Conservation (phyloP, 495 filamentous ascomycete species). For the Aspergillus funiculosus region DNA sequence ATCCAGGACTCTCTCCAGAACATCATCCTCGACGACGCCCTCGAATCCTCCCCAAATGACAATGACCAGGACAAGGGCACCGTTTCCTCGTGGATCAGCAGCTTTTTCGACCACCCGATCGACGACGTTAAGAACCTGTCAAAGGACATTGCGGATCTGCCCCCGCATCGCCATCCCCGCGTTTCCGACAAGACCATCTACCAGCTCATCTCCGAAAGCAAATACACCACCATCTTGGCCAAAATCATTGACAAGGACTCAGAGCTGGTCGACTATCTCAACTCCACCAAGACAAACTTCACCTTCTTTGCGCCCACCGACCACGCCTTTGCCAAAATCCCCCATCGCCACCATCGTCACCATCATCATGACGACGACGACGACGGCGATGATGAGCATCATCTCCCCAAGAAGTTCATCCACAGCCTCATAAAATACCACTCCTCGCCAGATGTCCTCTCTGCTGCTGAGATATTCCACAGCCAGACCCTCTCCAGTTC, state of each 20-base stretch:
- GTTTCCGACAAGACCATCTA: slow-evolving; percentile 66
- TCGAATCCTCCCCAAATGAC: slow-evolving; percentile 4
- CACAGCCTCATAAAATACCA: slow-evolving; percentile 66
- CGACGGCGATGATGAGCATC: slow-evolving; percentile 21
- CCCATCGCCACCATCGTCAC: slow-evolving; percentile 16
- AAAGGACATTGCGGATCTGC: neutral
- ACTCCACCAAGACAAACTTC: slow-evolving; percentile 61
- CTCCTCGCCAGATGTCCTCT: slow-evolving; percentile 56
- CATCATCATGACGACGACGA: neutral
- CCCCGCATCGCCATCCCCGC: slow-evolving; percentile 15
- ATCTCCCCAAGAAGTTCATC: slow-evolving; percentile 56
- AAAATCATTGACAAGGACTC: slow-evolving; percentile 63
- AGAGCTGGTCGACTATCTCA: slow-evolving; percentile 64
- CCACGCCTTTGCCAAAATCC: slow-evolving; percentile 64
- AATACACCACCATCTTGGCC: slow-evolving; percentile 69
- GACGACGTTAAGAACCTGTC: slow-evolving; percentile 9
- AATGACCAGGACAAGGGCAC: neutral
- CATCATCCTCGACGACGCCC: neutral
- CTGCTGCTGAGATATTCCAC: slow-evolving; percentile 49
- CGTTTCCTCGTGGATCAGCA: slow-evolving; percentile 1
- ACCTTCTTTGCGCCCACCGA: slow-evolving; percentile 80
- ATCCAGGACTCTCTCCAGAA: neutral
- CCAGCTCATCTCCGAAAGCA: slow-evolving; percentile 64
- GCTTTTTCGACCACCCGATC: slow-evolving; percentile 4
- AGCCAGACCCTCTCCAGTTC: slow-evolving; percentile 67